Evolutionary conservation across 495 filamentous ascomycete species (phyloP), one percentile per base, ranked within the genome.

Genomic region (Podospora comata): DNA sequence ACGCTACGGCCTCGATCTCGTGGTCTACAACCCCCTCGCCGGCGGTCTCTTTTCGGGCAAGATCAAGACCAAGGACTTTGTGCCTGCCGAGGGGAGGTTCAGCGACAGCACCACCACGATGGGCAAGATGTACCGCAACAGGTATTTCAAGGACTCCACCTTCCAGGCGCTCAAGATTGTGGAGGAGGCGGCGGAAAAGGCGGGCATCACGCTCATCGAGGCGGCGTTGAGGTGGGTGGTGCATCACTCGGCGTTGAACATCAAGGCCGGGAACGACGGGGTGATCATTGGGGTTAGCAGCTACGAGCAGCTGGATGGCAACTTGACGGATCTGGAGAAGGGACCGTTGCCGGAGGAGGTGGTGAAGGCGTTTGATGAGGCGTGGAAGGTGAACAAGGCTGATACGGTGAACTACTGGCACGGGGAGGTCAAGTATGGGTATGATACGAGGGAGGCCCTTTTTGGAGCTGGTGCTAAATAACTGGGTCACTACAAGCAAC

Each of bases 21-120:
- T 97, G 28, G 83, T 94, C n/a, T 97, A 97, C 79, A 97, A 97
- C 76, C 94, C 94, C 0, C 80, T 91, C 62, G 92, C 91, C 11
- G 93, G 93, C 5, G 94, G 94, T 0, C 77, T 97, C 20, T 90
- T 97, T 74, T 89, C 89, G 27, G 92, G 93, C 64, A 95, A 95
- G 74, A 93, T 93, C 81, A 93, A 92, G 80, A 84, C 85, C 48
- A 79, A 76, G 32, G 90, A 91, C 74, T 71, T 78, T 15, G 78
- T 89, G 0, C 91, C 91, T 5, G 74, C 77, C 0, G 85, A 87
- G 60, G 92, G 94, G 4, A 85, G 94, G 16, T 97, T 88, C 78
- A 88, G 85, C 65, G 83, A 90, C 18, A 19, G 4, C 66, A 78
- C 77, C n/a, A 73, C 77, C 16, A 64, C 62, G 1, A 74, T 71